Conservation (phyloP, 2,329 filamentous ascomycete species). For the Aspergillus sp. region DNA sequence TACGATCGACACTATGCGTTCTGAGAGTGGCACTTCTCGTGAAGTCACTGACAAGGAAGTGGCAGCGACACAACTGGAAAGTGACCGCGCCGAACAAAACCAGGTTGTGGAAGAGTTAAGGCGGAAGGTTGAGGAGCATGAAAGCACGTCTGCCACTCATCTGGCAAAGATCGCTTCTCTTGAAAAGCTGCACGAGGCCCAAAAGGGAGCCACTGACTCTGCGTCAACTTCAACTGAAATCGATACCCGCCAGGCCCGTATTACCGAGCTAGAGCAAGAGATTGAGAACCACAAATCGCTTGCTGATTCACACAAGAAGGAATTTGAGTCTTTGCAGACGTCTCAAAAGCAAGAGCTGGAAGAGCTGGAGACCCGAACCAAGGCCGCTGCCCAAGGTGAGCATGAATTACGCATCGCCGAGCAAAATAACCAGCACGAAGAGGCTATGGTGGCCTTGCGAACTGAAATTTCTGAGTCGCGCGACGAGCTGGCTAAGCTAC, state of each 20-base stretch:
- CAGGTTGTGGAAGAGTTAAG: slow-evolving; percentile 64
- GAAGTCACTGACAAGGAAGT: slow-evolving; percentile 32
- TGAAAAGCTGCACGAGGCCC: slow-evolving; percentile 69
- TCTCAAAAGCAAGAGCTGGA: slow-evolving; percentile 50
- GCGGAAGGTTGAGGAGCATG: slow-evolving; percentile 78
- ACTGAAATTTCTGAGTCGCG: slow-evolving; percentile 64
- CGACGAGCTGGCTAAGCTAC: slow-evolving; percentile 64
- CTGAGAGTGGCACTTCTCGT: slow-evolving; percentile 23
- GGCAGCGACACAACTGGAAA: slow-evolving; percentile 48
- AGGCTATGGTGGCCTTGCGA: slow-evolving; percentile 59
- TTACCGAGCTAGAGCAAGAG: slow-evolving; percentile 57
- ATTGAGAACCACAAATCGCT: slow-evolving; percentile 57
- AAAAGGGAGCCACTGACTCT: slow-evolving; percentile 67
- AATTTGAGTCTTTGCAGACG: slow-evolving; percentile 54
- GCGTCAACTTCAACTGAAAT: slow-evolving; percentile 61
- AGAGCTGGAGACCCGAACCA: slow-evolving; percentile 39
- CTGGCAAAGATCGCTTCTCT: slow-evolving; percentile 69
- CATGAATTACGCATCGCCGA: slow-evolving; percentile 40
- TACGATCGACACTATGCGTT: slow-evolving; percentile 49
- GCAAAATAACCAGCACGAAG: slow-evolving; percentile 61
- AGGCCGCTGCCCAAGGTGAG: slow-evolving; percentile 37
- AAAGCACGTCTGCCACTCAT: slow-evolving; percentile 68
- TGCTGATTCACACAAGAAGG: slow-evolving; percentile 55
- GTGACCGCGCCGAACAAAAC: slow-evolving; percentile 58
- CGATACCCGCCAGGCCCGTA: slow-evolving; percentile 40